phyloP scores from a whole-genome alignment of 164 flowering plant genomes.

The Annona squamosa region DNA sequence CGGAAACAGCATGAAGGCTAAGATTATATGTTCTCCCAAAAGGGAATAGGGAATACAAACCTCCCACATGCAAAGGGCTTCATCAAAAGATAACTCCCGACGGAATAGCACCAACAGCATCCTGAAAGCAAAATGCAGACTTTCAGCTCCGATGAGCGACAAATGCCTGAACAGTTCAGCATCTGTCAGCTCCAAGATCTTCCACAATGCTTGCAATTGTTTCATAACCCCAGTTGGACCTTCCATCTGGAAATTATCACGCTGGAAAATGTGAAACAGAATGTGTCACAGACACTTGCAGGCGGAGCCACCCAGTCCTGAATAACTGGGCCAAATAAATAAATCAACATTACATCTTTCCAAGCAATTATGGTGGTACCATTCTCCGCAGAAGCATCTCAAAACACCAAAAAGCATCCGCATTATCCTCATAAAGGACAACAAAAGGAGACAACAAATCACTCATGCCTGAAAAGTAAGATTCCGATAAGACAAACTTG shows the following conservation, averaged over 20 bases:
- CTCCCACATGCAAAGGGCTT: constrained; percentile 96
- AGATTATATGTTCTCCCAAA: neutral
- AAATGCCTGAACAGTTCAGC: constrained; percentile 66
- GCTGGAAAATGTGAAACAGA: constrained; percentile 34
- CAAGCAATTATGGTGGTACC: constrained; percentile 34
- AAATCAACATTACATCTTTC: neutral
- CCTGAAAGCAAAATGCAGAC: constrained; percentile 88
- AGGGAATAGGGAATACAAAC: constrained; percentile 31
- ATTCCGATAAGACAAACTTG: constrained; percentile 2
- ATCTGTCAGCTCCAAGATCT: constrained; percentile 63
- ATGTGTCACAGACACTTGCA: neutral
- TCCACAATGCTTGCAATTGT: constrained; percentile 70
- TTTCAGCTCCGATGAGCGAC: constrained; percentile 75
- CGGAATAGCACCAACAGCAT: constrained; percentile 92
- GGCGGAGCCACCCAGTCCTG: neutral
- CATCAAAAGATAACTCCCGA: constrained; percentile 71
- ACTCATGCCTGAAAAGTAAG: constrained; percentile 69
- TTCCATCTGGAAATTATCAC: constrained; percentile 84
- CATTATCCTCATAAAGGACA: constrained; percentile 83
- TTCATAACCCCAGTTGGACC: constrained; percentile 89
- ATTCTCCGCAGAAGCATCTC: constrained; percentile 93
- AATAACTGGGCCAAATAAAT: neutral
- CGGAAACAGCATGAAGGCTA: neutral
- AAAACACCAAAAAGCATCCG: constrained; percentile 97
- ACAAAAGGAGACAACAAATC: constrained; percentile 88